Percentiles rank a stretch among this genome's conserved stretches.
Evolutionary conservation across 495 filamentous ascomycete genomes (phyloP).

Genomic region (Corynascus novoguineensis): DNA sequence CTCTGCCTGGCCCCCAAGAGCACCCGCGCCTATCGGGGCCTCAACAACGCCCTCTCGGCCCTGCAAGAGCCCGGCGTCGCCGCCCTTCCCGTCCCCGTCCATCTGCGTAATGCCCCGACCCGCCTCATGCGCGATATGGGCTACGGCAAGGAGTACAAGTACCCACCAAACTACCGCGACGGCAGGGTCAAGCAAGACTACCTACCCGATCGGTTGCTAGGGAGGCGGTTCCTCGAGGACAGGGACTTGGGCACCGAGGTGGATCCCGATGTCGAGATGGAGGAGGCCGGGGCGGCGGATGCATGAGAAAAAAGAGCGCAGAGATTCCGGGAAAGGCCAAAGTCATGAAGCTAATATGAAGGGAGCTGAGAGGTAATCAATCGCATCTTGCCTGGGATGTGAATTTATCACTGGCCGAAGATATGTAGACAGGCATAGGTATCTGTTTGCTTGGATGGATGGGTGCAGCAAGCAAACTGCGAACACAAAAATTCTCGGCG

Average conservation of each 20-base stretch:
- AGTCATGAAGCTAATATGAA: too few species aligned
- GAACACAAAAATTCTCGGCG: too few species aligned
- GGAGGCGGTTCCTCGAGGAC: slow-evolving; percentile 72
- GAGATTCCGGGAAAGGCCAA: not conserved
- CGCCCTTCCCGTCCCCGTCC: slow-evolving; percentile 71
- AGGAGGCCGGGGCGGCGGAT: slow-evolving; percentile 5
- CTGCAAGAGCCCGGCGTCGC: slow-evolving; percentile 75
- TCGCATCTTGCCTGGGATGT: too few species aligned
- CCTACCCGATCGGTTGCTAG: slow-evolving; percentile 66
- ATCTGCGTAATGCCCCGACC: slow-evolving; percentile 88
- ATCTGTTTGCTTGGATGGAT: too few species aligned
- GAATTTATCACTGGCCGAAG: too few species aligned
- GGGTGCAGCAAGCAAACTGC: not conserved
- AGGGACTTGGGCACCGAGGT: slow-evolving; percentile 70
- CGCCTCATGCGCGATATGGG: slow-evolving; percentile 88
- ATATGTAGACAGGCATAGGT: too few species aligned
- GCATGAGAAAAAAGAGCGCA: not conserved
- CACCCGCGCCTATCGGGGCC: slow-evolving; percentile 74
- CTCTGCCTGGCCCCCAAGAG: slow-evolving; percentile 78
- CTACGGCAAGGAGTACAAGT: slow-evolving; percentile 90
- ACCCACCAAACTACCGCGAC: slow-evolving; percentile 81
- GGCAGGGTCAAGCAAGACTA: slow-evolving; percentile 89
- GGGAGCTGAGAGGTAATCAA: too few species aligned
- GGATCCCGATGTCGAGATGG: slow-evolving; percentile 54
- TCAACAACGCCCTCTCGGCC: slow-evolving; percentile 72